Evolutionary conservation across 2,329 filamentous ascomycete species (phyloP).

Genomic region (Apiospora rasikravindrae): DNA sequence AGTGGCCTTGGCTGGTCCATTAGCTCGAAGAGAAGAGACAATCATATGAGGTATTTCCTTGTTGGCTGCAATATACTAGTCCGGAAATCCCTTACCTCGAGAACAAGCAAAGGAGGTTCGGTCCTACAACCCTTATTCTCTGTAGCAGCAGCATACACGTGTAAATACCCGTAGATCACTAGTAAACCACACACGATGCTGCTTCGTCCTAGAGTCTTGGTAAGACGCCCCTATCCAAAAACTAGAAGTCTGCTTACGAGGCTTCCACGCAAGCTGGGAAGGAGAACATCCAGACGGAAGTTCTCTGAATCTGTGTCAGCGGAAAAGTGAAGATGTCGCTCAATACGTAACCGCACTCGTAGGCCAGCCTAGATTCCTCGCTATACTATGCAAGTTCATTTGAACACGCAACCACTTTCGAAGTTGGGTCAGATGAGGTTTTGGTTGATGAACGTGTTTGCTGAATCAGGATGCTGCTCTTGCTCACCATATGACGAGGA

Average conservation of each 20-base stretch:
- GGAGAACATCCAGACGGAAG: neutral
- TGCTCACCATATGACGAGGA: neutral
- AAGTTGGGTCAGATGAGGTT: neutral
- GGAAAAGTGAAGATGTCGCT: neutral
- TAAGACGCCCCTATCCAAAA: neutral
- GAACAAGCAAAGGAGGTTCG: no score
- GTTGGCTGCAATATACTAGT: neutral
- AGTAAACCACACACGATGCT: neutral
- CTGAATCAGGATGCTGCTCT: neutral
- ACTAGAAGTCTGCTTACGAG: neutral
- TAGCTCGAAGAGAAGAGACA: neutral
- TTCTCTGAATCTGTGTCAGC: no score
- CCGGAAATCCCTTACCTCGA: no score
- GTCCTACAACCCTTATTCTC: no score
- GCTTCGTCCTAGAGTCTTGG: neutral
- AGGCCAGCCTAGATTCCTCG: neutral
- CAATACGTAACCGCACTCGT: neutral
- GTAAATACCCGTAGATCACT: neutral
- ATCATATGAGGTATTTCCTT: neutral
- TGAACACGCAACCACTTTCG: neutral
- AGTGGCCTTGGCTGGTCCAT: no score
- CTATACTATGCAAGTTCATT: neutral
- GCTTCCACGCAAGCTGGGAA: neutral
- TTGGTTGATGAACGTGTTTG: neutral
- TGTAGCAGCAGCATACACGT: no score